These are phyloP conservation scores for Xylaria sp. DNA, from an alignment of 2,329 filamentous ascomycete genomes.

Conservation along the genomic window DNA sequence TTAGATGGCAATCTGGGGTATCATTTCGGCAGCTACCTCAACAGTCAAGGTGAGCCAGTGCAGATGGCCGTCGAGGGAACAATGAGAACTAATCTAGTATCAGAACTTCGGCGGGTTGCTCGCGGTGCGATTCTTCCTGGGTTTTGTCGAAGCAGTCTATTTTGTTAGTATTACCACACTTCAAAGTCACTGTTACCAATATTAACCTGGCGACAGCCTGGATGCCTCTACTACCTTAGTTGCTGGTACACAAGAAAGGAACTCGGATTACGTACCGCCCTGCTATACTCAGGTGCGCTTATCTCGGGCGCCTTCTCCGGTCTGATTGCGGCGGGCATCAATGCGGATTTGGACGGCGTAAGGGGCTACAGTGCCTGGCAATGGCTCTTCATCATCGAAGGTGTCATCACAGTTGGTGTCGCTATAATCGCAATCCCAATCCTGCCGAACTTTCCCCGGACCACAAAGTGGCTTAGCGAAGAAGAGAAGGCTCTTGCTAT, in stretches of 20 bases:
- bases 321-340: conserved; percentile 72
- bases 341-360: conserved; percentile 69
- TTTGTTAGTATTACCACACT: conserved; percentile 52
- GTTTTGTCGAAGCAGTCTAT: conserved; percentile 58
- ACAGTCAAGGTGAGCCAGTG: conserved; percentile 45
- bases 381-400: conserved; percentile 77
- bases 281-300: conserved; percentile 75
- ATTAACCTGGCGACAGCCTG: conserved; percentile 53
- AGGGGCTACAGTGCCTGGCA: conserved; percentile 70
- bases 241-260: conserved; percentile 78
- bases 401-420: conserved; percentile 70
- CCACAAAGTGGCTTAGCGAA: conserved; percentile 66
- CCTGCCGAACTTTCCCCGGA: conserved; percentile 74
- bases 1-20: conserved; percentile 62
- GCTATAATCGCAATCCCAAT: conserved; percentile 68
- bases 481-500: conserved; percentile 67
- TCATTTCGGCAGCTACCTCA: conserved; percentile 58
- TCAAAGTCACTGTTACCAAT: neutral
- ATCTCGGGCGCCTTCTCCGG: conserved; percentile 79
- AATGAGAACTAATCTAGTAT: conserved; percentile 14
- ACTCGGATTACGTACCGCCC: conserved; percentile 71
- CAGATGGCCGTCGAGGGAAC: neutral
- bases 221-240: conserved; percentile 71
- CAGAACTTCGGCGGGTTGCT: conserved; percentile 53
- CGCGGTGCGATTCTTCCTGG: conserved; percentile 57